Base-by-base conservation (phyloP, 495 filamentous ascomycete species). In the Aspergillus diversus region DNA sequence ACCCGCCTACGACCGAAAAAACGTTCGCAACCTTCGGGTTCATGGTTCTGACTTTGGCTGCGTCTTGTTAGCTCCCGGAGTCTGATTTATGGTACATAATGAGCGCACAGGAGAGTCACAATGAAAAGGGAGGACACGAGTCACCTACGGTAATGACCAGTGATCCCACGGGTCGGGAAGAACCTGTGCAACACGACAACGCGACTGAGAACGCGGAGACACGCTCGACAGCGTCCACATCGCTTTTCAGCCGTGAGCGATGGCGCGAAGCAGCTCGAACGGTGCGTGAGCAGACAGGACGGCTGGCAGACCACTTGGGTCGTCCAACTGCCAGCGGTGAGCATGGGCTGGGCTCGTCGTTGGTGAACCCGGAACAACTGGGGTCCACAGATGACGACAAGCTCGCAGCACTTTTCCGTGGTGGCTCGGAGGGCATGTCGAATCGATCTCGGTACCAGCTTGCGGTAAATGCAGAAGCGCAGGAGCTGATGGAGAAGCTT, bases 111-210 rank as follows among this genome's bases (percentile, higher is more conserved):
- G 37, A 7, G 3, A 1, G 3, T 1, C 37, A 39, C 1, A 4
- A 39, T 39, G 46, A 49, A 15, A 7, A 16, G 7, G 7, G 46
- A 3, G 3, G n/a, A 43, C 46, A 12, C 0, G n/a, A 49, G 12
- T 17, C 46, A 4, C 17, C n/a, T n/a, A n/a, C n/a, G n/a, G n/a
- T n/a, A n/a, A n/a, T n/a, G 12, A 7, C 46, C 46, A 49, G 13
- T 17, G 46, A 50, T 50, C n/a, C 47, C 47, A 5, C 47, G n/a
- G 47, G 16, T 16, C 16, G 27, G 16, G 75, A 8, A 76, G 73
- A 27, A 61, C 51, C 0, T 37, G 47, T 35, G 55, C 17, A 39
- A 21, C 17, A 39, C 7, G 21, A 27, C 21, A 27, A 27, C 21
- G 21, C 21, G 21, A 27, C 55, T 15, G 55, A 32, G 33, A 21